Conservation (phyloP, 2,329 filamentous ascomycete genomes). For the Verticillium nonalfalfae region DNA sequence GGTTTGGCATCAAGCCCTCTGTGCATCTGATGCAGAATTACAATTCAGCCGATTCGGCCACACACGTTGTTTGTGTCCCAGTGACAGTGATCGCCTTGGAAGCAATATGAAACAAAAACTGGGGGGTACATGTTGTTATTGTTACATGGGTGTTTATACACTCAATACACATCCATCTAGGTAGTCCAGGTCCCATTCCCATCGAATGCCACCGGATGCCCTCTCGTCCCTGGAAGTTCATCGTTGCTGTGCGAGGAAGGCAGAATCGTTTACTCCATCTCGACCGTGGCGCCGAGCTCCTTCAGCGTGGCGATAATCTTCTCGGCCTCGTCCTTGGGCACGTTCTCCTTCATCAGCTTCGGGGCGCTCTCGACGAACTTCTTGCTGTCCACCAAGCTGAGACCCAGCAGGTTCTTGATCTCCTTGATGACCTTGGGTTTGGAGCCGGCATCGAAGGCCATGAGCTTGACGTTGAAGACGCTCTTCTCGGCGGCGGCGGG, state of each 20-base stretch:
- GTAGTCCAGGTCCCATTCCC: background rate
- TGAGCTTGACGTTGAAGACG: conserved; percentile 92
- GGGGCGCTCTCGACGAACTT: conserved; percentile 99
- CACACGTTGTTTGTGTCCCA: background rate
- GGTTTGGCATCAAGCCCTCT: background rate
- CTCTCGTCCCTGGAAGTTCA: background rate
- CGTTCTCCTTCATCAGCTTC: conserved; percentile 98
- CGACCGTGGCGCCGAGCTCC: conserved; percentile 80
- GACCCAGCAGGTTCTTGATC: conserved; percentile 89
- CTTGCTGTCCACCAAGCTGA: conserved; percentile 98
- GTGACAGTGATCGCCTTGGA: background rate
- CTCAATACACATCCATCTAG: conserved; percentile 10
- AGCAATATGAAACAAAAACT: background rate
- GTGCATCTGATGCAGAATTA: background rate
- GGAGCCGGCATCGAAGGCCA: conserved; percentile 76
- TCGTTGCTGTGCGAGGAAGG: background rate
- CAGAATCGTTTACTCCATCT: conserved; percentile 68
- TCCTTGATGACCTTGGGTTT: conserved; percentile 99
- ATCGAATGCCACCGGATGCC: background rate
- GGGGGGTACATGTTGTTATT: conserved; percentile 11
- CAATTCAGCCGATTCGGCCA: background rate
- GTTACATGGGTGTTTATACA: conserved; percentile 26
- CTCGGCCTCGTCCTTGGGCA: conserved; percentile 97
- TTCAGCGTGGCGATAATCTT: conserved; percentile 97
- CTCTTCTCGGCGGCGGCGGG: conserved; percentile 92